Percentiles rank a stretch among this genome's conserved stretches.
Conservation (phyloP, 2,329 filamentous ascomycete genomes). For the Trichoderma breve region DNA sequence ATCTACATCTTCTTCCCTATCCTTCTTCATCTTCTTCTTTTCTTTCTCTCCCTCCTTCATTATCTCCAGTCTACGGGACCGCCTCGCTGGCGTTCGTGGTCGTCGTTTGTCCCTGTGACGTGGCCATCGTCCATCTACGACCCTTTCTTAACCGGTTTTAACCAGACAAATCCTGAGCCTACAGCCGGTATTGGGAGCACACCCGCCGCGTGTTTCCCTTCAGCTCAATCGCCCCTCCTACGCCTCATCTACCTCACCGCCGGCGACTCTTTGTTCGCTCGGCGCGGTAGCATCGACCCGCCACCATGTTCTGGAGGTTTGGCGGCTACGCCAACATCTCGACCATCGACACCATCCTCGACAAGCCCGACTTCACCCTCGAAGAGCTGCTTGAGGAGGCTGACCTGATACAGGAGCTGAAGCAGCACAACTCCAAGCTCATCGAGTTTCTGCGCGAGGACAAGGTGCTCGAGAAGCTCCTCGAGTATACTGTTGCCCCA, state of each 20-base stretch:
- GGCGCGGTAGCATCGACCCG: constrained; percentile 36
- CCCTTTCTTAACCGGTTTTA: background rate
- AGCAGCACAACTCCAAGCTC: constrained; percentile 96
- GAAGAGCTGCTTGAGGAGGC: constrained; percentile 96
- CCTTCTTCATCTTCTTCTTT: background rate
- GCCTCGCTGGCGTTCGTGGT: background rate
- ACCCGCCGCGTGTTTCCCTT: background rate
- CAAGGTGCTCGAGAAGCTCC: constrained; percentile 75
- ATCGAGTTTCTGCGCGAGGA: constrained; percentile 94
- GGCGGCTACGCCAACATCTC: constrained; percentile 98
- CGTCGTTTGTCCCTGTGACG: background rate
- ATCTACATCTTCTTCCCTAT: background rate
- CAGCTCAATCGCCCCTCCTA: constrained; percentile 15
- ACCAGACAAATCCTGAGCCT: background rate
- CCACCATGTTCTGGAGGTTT: constrained; percentile 99
- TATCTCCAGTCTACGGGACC: background rate
- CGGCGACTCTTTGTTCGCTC: constrained; percentile 32
- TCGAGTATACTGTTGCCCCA: constrained; percentile 88
- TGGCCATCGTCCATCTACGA: background rate
- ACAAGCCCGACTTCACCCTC: constrained; percentile 91
- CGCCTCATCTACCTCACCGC: constrained; percentile 27
- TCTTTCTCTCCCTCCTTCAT: background rate
- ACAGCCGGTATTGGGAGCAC: constrained; percentile 1
- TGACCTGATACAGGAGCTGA: constrained; percentile 94
- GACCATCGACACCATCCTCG: constrained; percentile 92